A percentile compares a stretch with the other conserved stretches of the same genome.
These are phyloP conservation scores for Racocetra persica DNA, from an alignment of 371 early-diverging fungal genomes.

Conservation along the genomic window DNA sequence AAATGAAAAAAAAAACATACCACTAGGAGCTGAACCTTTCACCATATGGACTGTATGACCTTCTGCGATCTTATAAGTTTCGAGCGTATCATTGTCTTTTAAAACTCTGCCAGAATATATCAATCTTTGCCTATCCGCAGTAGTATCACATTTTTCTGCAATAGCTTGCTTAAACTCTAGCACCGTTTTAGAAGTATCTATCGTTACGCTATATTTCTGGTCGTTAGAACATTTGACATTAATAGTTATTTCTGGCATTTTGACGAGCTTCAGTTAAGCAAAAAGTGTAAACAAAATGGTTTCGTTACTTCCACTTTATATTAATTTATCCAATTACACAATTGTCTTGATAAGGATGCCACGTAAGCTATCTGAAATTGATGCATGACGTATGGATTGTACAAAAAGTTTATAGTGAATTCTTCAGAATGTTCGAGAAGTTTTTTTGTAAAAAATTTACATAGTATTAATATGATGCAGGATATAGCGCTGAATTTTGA, in stretches of 20 bases:
- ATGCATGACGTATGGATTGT: no score
- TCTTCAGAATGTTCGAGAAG: no score
- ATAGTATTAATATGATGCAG: no score
- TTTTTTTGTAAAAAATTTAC: no score
- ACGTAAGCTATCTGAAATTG: no score
- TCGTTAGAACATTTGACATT: constrained; percentile 85
- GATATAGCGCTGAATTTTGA: no score
- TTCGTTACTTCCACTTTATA: no score
- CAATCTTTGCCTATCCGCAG: constrained; percentile 86
- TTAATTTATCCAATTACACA: no score
- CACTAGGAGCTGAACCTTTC: constrained; percentile 63
- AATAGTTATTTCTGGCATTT: constrained; percentile 40
- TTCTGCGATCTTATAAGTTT: constrained; percentile 81
- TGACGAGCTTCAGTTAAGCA: neutral
- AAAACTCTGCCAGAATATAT: constrained; percentile 95
- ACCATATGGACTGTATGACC: constrained; percentile 89
- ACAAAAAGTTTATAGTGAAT: no score
- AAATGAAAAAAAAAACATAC: constrained; percentile 30
- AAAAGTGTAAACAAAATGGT: no score
- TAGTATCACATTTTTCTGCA: constrained; percentile 69
- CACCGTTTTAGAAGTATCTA: constrained; percentile 74
- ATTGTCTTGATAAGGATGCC: no score
- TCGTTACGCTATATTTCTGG: constrained; percentile 73
- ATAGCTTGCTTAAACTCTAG: constrained; percentile 81
- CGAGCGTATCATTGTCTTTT: constrained; percentile 87